A percentile compares a stretch with the other conserved stretches of the same genome.
These are phyloP conservation scores for Eurotiales sp. DNA, from an alignment of 2,329 filamentous ascomycete species.

Conservation along the genomic window DNA sequence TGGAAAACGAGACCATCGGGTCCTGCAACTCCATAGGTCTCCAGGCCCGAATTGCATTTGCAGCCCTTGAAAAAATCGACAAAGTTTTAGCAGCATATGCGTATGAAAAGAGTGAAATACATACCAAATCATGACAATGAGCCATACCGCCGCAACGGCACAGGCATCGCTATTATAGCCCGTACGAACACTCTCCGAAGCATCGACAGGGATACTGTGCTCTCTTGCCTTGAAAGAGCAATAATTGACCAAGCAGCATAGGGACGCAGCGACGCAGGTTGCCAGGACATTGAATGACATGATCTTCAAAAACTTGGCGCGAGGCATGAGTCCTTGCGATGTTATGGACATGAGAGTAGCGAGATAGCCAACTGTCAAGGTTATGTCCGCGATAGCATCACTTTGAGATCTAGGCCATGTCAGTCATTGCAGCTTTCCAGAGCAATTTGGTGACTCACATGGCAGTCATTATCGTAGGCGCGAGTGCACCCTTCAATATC, in stretches of 20 bases:
- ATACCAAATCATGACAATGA: constrained; percentile 54
- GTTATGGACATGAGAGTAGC: no score
- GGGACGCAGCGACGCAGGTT: constrained; percentile 56
- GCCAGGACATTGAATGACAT: constrained; percentile 59
- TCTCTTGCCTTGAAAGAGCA: constrained; percentile 61
- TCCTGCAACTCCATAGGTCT: constrained; percentile 54
- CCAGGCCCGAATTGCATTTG: no score
- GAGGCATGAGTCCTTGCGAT: constrained; percentile 52
- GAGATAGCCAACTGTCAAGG: no score
- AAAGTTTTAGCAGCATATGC: constrained; percentile 60
- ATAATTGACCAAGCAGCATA: constrained; percentile 64
- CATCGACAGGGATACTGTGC: constrained; percentile 45
- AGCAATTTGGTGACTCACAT: no score
- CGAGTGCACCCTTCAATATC: no score
- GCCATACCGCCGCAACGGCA: constrained; percentile 65
- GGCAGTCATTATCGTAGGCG: no score
- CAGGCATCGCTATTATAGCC: constrained; percentile 68
- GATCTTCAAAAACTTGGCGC: constrained; percentile 70
- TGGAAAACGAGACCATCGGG: constrained; percentile 65
- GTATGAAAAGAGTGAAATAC: constrained; percentile 65
- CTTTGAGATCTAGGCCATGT: no score
- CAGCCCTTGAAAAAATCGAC: constrained; percentile 44
- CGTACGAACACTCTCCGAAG: constrained; percentile 23
- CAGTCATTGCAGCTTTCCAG: no score
- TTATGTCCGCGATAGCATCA: no score